A percentile compares a stretch with the other conserved stretches of the same genome.
Conservation (phyloP, 495 filamentous ascomycete genomes). For the Aspergillus egyptiacus region DNA sequence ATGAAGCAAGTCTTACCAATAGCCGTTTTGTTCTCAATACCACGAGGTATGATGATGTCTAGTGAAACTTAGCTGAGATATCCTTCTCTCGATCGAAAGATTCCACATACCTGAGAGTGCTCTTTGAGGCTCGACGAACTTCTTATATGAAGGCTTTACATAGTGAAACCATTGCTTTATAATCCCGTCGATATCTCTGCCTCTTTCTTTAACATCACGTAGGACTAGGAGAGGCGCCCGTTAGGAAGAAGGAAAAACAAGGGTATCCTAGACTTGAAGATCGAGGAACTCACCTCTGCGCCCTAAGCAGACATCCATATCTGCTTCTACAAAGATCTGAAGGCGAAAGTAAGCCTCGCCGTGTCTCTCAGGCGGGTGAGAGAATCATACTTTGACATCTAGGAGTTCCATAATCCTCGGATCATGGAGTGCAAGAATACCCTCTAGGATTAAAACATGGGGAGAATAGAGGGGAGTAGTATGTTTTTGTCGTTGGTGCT, state of each 20-base stretch:
- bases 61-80: not conserved
- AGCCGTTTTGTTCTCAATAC: slow-evolving; percentile 87
- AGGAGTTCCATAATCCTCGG: slow-evolving; percentile 76
- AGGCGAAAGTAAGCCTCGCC: not conserved
- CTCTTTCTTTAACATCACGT: slow-evolving; percentile 78
- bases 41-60: slow-evolving; percentile 94
- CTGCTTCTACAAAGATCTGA: slow-evolving; percentile 90
- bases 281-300: slow-evolving; percentile 63
- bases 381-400: slow-evolving; percentile 70
- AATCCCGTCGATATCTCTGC: slow-evolving; percentile 83
- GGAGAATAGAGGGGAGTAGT: slow-evolving; percentile 92
- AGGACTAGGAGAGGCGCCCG: slow-evolving; percentile 52
- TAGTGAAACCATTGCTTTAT: slow-evolving; percentile 97
- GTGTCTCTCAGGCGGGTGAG: not conserved
- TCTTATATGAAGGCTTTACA: slow-evolving; percentile 92
- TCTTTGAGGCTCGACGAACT: slow-evolving; percentile 85
- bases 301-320: slow-evolving; percentile 88
- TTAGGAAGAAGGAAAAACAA: too few species aligned
- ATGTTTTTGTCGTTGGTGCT: slow-evolving; percentile 72
- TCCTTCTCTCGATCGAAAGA: not conserved
- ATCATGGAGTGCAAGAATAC: slow-evolving; percentile 92
- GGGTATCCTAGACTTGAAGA: not conserved
- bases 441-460: slow-evolving; percentile 91
- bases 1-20: slow-evolving; percentile 54
- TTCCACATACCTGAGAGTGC: slow-evolving; percentile 58